phyloP scores from a whole-genome alignment of 169 alveolate genomes.

The Cryptosporidium tyzzeri region DNA sequence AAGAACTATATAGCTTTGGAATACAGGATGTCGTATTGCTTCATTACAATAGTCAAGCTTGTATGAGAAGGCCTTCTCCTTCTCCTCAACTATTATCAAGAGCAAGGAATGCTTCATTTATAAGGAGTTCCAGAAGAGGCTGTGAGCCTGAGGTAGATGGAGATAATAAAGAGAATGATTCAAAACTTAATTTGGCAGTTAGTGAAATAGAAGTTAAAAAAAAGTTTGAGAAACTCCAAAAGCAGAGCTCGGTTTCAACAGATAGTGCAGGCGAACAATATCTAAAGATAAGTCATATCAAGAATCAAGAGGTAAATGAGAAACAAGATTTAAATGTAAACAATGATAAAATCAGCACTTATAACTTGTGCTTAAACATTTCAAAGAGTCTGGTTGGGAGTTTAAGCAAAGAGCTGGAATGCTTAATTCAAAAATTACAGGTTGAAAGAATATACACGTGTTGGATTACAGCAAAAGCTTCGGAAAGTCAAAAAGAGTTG shows the following conservation, averaged over 20 bases:
- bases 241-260: neutral
- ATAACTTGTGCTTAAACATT: neutral
- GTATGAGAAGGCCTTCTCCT: conserved; percentile 22
- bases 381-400: neutral
- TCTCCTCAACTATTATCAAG: conserved; percentile 55
- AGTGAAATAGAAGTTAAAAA: neutral
- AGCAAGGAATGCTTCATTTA: conserved; percentile 22
- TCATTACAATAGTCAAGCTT: conserved; percentile 27
- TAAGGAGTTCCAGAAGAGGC: neutral
- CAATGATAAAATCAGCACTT: too few species aligned
- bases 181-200: neutral
- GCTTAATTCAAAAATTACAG: conserved; percentile 38
- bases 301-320: neutral
- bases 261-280: neutral
- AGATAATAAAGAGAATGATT: neutral
- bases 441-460: conserved; percentile 61
- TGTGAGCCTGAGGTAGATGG: neutral
- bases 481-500: conserved; percentile 21
- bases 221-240: neutral
- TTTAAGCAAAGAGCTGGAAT: conserved; percentile 20
- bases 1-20: conserved; percentile 20
- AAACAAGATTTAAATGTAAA: neutral
- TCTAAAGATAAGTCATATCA: too few species aligned
- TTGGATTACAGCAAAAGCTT: conserved; percentile 57
- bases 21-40: conserved; percentile 52